Evolutionary conservation across 106 monocot species (phyloP).

Genomic region (Xerophyta viscosa): DNA sequence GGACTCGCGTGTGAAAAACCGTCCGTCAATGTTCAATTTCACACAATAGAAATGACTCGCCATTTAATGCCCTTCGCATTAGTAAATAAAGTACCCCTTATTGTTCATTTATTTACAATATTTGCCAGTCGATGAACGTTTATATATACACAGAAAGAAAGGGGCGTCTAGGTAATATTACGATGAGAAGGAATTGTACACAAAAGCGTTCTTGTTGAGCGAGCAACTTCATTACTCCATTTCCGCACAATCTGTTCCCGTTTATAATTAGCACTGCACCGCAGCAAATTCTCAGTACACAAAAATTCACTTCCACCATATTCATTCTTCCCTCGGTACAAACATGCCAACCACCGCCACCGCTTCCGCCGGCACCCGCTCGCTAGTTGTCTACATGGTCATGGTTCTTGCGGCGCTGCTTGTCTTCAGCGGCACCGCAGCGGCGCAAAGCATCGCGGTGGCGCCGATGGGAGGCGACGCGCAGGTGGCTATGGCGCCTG

Average conservation of each 20-base stretch:
- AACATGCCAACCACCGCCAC: not conserved
- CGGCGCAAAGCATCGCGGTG: not conserved
- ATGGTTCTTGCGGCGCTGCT: not conserved
- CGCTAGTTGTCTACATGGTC: not conserved
- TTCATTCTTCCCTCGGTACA: not conserved
- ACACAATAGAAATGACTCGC: too few relatives aligned
- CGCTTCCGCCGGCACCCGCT: not conserved
- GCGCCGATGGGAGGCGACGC: slow-evolving; percentile 9
- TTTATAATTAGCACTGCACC: not conserved
- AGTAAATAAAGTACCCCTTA: too few relatives aligned
- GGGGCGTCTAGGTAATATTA: too few relatives aligned
- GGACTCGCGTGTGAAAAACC: too few relatives aligned
- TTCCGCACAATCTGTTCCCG: not conserved
- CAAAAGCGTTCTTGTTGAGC: slow-evolving; percentile 10
- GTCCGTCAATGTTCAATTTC: too few relatives aligned
- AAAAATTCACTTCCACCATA: not conserved
- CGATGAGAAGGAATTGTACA: not conserved
- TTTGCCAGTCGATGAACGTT: too few relatives aligned
- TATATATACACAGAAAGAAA: too few relatives aligned
- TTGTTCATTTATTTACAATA: too few relatives aligned
- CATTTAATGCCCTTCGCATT: too few relatives aligned
- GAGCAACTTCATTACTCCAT: not conserved
- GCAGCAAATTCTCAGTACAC: too few relatives aligned
- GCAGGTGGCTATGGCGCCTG: too few relatives aligned
- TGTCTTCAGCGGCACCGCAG: not conserved